phyloP scores from a whole-genome alignment of 768 basidiomycete species.

The Fistulinella prunicolor region DNA sequence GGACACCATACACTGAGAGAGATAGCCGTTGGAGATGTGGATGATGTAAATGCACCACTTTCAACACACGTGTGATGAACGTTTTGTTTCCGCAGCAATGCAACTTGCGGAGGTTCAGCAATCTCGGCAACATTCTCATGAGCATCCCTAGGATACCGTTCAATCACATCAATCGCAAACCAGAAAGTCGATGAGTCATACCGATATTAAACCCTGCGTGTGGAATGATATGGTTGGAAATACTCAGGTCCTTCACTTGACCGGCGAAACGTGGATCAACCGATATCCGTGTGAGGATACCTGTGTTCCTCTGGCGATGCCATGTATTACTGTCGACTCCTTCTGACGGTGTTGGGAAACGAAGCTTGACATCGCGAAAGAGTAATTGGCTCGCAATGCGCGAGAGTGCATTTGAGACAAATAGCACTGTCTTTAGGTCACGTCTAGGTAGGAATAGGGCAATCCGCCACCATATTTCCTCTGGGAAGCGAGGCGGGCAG shows the following conservation, averaged over 20 bases:
- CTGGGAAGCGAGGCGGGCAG: slow-evolving; percentile 48
- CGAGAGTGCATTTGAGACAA: slow-evolving; percentile 66
- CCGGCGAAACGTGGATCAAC: slow-evolving; percentile 57
- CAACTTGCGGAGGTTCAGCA: slow-evolving; percentile 56
- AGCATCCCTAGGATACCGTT: slow-evolving; percentile 51
- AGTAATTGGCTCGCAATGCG: slow-evolving; percentile 66
- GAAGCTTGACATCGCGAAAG: slow-evolving; percentile 61
- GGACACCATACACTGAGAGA: slow-evolving; percentile 43
- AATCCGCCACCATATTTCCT: slow-evolving; percentile 72
- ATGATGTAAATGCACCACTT: slow-evolving; percentile 48
- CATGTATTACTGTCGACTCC: slow-evolving; percentile 38
- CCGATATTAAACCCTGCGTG: slow-evolving; percentile 64
- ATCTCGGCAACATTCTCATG: slow-evolving; percentile 62
- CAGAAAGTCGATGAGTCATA: slow-evolving; percentile 21
- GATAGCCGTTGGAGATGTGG: slow-evolving; percentile 57
- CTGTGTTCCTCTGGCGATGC: slow-evolving; percentile 62
- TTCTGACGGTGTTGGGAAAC: slow-evolving; percentile 41
- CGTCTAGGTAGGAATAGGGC: slow-evolving; percentile 57
- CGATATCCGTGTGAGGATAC: slow-evolving; percentile 66
- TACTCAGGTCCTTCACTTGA: slow-evolving; percentile 53
- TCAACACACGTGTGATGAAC: slow-evolving; percentile 49
- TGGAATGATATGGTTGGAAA: slow-evolving; percentile 49
- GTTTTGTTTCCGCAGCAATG: slow-evolving; percentile 60
- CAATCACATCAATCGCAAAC: background rate
- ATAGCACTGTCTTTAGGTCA: slow-evolving; percentile 62